Base-by-base conservation (phyloP, 768 basidiomycete species). In the Naematelia encephala region DNA sequence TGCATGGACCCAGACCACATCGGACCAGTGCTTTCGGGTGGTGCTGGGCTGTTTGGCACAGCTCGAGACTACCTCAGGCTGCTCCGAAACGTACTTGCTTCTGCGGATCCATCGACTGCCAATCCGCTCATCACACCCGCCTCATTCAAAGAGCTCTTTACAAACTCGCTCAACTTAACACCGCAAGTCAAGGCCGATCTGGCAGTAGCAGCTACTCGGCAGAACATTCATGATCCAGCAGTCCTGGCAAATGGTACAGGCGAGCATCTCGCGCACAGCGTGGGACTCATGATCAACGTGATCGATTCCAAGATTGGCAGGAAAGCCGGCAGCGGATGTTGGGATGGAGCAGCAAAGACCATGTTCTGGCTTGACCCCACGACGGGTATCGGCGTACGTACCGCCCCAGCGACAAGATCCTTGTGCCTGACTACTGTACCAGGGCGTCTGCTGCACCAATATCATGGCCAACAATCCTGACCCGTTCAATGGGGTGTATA, bases 311-410 rank as follows among this genome's bases (percentile, higher is more conserved):
- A 8, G 25, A 23, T 22, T 23, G 61, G 61, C 13, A 2, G 61
- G 21, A 62, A 62, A 30, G 56, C 56, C 4, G 27, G 21, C 8
- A 52, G 50, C 22, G 55, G 56, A 19, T 45, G 5, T 25, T 62
- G 61, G 61, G 61, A 56, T 43, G 61, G 61, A 12, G 61, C 61
- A 42, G 61, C 61, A 16, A 62, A 62, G 51, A 62, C 61, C 2
- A 16, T 47, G 14, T 62, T 51, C 42, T 62, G 61, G 61, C 11
- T 62, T 5, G 61, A 62, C 19, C 61, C 61, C 0, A 47, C 50
- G 12, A 57, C 61, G 19, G 61, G 61, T 14, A 34, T 62, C 19
- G 61, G 50, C 5, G 61, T 62, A 48, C 56, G 60, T 57, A 2
- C 48, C 25, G n/a, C n/a, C n/a, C n/a, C n/a, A n/a, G n/a, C n/a